Base-by-base conservation (phyloP, 2,329 filamentous ascomycete genomes). In the Aspergillus brasiliensis region DNA sequence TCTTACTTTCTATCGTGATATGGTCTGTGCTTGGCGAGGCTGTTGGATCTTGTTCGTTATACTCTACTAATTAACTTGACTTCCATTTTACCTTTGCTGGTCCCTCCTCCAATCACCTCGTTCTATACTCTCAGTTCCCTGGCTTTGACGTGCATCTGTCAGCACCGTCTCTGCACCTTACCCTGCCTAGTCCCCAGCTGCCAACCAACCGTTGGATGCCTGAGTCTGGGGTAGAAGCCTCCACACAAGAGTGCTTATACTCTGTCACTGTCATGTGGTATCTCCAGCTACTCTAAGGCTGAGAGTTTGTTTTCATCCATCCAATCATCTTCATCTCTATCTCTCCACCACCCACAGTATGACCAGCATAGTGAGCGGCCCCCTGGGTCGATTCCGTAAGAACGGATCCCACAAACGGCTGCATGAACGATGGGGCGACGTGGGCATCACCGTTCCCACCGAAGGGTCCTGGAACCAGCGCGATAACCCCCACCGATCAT, bases 391-490 rank as follows among this genome's bases (percentile, higher is more conserved):
- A 17, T 69, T 76, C 51, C 74, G 73, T 60, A 71, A 68, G 47
- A 55, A 65, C 19, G 69, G 71, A 21, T 42, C 60, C 42, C 44
- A 62, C 6, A 71, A 68, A 37, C 69, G 68, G 7, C 69, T 76
- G 10, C 75, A 78, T 57, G 62, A 76, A 53, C 68, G 76, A 58
- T 78, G 75, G 75, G 77, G 76, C 3, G 76, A 78, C 57, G 69
- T 71, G 37, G 56, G 66, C 25, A 78, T 78, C 37, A 73, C 73
- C 1, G 72, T 72, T 34, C 77, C 75, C 5, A 73, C 75, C 23
- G 71, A 74, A 37, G 75, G 75, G 3, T 73, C 75, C 40, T 77
- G 75, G 75, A 76, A 70, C 25, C 74, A 76, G 56, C 69, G 69
- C 47, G 61, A 74, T 7, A 69, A 70, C 51, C 68, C 69, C 21